phyloP scores from a whole-genome alignment of 2,329 filamentous ascomycete genomes.

The Claviceps capensis region DNA sequence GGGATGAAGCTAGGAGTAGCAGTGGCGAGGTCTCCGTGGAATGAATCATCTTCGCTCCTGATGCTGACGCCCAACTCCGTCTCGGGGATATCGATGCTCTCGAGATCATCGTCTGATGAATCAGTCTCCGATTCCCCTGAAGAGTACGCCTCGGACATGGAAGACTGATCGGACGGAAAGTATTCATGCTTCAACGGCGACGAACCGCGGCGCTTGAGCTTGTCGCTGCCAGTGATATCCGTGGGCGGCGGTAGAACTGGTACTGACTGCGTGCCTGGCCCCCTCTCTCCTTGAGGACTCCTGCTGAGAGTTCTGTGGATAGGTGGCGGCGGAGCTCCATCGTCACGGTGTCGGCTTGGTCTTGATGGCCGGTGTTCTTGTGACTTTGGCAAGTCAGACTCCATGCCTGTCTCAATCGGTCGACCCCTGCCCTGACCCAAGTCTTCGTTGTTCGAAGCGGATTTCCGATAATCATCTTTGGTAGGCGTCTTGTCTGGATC shows the following conservation, averaged over 20 bases:
- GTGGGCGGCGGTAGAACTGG: constrained; percentile 11
- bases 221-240: constrained; percentile 30
- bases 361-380: constrained; percentile 10
- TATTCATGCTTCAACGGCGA: constrained; percentile 97
- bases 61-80: constrained; percentile 46
- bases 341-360: constrained; percentile 29
- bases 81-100: constrained; percentile 46
- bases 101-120: constrained; percentile 41
- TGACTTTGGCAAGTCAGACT: constrained; percentile 19
- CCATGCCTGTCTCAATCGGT: constrained; percentile 23
- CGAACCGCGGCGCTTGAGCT: constrained; percentile 59
- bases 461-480: constrained; percentile 15
- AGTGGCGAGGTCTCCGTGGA: constrained; percentile 18
- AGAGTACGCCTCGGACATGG: constrained; percentile 38
- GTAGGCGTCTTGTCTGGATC: constrained; percentile 6
- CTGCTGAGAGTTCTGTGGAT: constrained; percentile 33
- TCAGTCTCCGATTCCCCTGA: constrained; percentile 35
- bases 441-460: constrained; percentile 7
- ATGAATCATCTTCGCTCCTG: constrained; percentile 14
- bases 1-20: constrained; percentile 22
- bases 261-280: constrained; percentile 4
- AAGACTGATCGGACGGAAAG: constrained; percentile 61
- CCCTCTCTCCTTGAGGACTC: constrained; percentile 17
- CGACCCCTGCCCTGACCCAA: constrained; percentile 15
- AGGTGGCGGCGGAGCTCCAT: constrained; percentile 42